Percentiles rank a stretch among this genome's conserved stretches.
Evolutionary conservation across 2,329 filamentous ascomycete species (phyloP).

Genomic region (Rosellinia necatrix): DNA sequence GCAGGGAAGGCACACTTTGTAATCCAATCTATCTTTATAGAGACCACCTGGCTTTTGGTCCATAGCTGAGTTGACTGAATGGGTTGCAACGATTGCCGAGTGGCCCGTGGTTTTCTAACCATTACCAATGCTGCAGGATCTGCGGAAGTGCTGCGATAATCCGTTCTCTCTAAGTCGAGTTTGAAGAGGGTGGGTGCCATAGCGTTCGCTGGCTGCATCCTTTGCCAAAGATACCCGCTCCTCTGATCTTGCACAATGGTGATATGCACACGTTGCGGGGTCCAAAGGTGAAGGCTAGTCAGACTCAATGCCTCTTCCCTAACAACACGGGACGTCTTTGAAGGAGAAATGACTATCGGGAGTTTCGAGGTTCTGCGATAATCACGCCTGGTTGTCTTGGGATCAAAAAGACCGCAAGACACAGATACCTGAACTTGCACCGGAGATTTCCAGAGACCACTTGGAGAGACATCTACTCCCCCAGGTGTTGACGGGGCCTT

Average conservation of each 20-base stretch:
- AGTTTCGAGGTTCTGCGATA: slow-evolving; percentile 32
- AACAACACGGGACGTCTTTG: slow-evolving; percentile 31
- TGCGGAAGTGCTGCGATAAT: slow-evolving; percentile 41
- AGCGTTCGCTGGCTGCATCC: neutral
- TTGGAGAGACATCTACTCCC: neutral
- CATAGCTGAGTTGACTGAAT: slow-evolving; percentile 36
- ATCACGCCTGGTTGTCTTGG: slow-evolving; percentile 17
- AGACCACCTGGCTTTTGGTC: slow-evolving; percentile 21
- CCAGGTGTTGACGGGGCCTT: too few relatives aligned
- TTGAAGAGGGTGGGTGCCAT: slow-evolving; percentile 36
- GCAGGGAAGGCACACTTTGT: slow-evolving; percentile 34
- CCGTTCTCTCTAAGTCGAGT: slow-evolving; percentile 39
- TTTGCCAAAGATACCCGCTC: slow-evolving; percentile 1
- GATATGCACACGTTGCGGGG: neutral
- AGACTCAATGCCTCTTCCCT: slow-evolving; percentile 20
- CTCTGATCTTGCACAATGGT: neutral
- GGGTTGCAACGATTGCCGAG: slow-evolving; percentile 30
- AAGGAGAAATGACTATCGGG: slow-evolving; percentile 42
- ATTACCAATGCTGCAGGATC: slow-evolving; percentile 44
- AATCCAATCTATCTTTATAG: slow-evolving; percentile 37
- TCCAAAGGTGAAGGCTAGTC: slow-evolving; percentile 32
- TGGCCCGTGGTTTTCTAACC: slow-evolving; percentile 41
- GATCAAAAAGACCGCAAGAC: slow-evolving; percentile 30
- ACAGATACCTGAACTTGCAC: slow-evolving; percentile 12
- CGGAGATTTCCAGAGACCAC: slow-evolving; percentile 28